Base-by-base conservation (phyloP, 2,329 filamentous ascomycete species). In the Zelopaecilomyces penicillatus region DNA sequence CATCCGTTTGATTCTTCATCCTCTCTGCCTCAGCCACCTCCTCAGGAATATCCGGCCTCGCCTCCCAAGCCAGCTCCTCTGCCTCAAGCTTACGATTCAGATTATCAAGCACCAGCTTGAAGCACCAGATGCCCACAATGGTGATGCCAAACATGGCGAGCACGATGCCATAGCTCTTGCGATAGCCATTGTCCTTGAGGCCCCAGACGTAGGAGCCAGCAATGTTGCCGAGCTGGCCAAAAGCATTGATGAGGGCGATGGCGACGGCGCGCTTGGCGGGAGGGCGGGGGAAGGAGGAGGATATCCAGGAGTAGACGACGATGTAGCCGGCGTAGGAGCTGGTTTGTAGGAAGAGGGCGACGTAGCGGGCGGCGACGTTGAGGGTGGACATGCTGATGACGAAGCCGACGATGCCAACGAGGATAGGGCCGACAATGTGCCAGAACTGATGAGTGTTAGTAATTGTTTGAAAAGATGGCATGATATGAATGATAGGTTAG, bases 81-180 rank as follows among this genome's bases (percentile, higher is more conserved):
- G 54, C 57, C 47, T 68, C 71, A 7, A 76, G 58, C 62, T 71
- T 64, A 54, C 61, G 65, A 62, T 76, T 76, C 49, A 74, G 56
- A 44, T 62, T 57, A 5, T 57, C 45, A 4, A 79, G 65, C 44
- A 76, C 68, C 51, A 64, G 46, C 19, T 69, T 66, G 64, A 78
- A 72, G 30, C 61, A 46, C 42, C 62, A 67, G 59, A 72, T 80
- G 5, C 76, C 76, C 0, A 68, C 32, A 30, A 80, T 72, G 0
- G 79, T 76, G 35, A 78, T 53, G 4, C 75, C 76, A 54, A 82
- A 83, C 79, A 83, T 83, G 55, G 76, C 68, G 10, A 74, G 71
- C 5, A 83, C 80, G 45, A 83, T 79, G 4, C 76, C 79, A 53
- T 83, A 83, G 49, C 76, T 81, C 64, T 77, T 74, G 50, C 79